Percentiles rank a stretch among this genome's conserved stretches.
phyloP scores from a whole-genome alignment of 106 monocot species.

The Dioscorea alata region DNA sequence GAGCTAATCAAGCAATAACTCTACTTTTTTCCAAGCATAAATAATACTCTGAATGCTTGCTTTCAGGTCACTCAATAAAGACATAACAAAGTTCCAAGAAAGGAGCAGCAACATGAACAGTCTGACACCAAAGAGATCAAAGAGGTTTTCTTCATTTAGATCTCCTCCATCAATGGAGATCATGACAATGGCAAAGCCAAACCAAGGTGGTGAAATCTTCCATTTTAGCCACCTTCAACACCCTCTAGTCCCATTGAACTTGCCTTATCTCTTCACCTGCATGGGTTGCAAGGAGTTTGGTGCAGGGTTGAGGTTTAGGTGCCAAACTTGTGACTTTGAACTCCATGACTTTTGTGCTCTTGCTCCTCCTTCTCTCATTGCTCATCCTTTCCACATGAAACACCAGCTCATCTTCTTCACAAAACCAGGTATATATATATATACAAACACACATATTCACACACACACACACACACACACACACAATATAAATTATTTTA shows the following conservation, averaged over 20 bases:
- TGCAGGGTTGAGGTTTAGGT: constrained; percentile 49
- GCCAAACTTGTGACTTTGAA: constrained; percentile 45
- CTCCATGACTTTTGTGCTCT: constrained; percentile 68
- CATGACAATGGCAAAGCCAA: constrained; percentile 3
- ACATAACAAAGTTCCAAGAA: not conserved
- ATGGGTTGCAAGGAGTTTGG: constrained; percentile 61
- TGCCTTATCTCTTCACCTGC: constrained; percentile 53
- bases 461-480: too few relatives aligned
- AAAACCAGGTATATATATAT: constrained; percentile 16
- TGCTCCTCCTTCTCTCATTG: constrained; percentile 34
- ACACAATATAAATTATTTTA: too few relatives aligned
- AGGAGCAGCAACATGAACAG: constrained; percentile 11
- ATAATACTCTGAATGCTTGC: constrained; percentile 7
- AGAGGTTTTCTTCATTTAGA: constrained; percentile 3
- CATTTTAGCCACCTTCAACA: constrained; percentile 69
- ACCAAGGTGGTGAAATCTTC: constrained; percentile 16
- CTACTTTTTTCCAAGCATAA: constrained; percentile 7
- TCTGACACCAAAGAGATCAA: constrained; percentile 7
- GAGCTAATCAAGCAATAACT: not conserved
- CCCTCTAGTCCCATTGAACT: constrained; percentile 21
- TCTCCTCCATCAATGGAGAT: constrained; percentile 11
- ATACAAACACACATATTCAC: too few relatives aligned
- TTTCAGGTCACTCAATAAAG: not conserved
- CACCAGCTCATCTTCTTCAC: constrained; percentile 52
- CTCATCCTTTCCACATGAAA: constrained; percentile 39